Percentiles rank a stretch among this genome's conserved stretches.
phyloP scores from a whole-genome alignment of 192 early-diverging fungal species.

The Cetraspora pellucida region DNA sequence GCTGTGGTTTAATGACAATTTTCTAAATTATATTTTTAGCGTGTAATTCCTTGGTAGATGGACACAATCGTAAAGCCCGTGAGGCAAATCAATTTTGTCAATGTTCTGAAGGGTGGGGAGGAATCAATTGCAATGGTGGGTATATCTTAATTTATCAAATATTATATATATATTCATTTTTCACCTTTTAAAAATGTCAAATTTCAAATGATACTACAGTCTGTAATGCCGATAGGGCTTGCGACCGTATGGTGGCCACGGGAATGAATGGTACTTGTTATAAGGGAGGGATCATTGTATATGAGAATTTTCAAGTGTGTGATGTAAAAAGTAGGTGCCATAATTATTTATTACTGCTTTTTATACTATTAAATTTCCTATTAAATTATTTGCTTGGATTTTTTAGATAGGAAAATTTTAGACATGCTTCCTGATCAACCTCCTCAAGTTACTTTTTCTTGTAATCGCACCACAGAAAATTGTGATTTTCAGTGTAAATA shows the following conservation, averaged over 20 bases:
- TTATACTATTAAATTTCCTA: neutral
- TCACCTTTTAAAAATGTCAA: neutral
- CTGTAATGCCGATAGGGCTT: constrained; percentile 64
- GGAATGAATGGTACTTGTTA: constrained; percentile 77
- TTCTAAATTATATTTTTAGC: constrained; percentile 48
- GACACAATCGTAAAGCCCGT: constrained; percentile 59
- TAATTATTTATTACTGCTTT: neutral
- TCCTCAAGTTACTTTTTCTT: constrained; percentile 79
- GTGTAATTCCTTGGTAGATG: constrained; percentile 71
- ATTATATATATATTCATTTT: neutral
- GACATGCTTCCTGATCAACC: constrained; percentile 64
- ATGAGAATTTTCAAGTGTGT: constrained; percentile 72
- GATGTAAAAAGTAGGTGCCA: constrained; percentile 67
- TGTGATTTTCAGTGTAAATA: constrained; percentile 75
- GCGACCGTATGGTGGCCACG: constrained; percentile 67
- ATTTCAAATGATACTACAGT: constrained; percentile 41
- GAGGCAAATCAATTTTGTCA: constrained; percentile 61
- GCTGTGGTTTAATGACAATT: neutral
- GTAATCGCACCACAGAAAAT: constrained; percentile 55
- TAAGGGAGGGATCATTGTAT: constrained; percentile 68
- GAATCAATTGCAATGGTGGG: constrained; percentile 90
- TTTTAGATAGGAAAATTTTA: constrained; percentile 58
- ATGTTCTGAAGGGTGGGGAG: constrained; percentile 87
- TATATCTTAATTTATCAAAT: neutral
- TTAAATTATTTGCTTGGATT: neutral